phyloP scores from a whole-genome alignment of 2,329 filamentous ascomycete species.

The Ilyonectria destructans region DNA sequence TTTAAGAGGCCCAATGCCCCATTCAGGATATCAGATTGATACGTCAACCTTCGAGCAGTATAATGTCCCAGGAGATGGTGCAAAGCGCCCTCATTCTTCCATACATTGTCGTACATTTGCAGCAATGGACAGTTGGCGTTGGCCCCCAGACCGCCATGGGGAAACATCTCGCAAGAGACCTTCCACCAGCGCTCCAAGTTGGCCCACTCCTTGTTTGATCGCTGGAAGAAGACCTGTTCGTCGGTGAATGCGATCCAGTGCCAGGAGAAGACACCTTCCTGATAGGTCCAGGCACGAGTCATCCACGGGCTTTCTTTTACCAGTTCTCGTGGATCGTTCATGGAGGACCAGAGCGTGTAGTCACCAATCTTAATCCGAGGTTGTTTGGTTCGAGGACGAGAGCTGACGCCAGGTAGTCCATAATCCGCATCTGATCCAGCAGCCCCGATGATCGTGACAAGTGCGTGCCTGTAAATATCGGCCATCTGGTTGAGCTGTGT shows the following conservation, averaged over 20 bases:
- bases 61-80: conserved; percentile 18
- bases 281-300: conserved; percentile 32
- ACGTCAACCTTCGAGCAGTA: conserved; percentile 13
- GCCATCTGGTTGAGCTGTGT: conserved; percentile 31
- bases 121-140: conserved; percentile 16
- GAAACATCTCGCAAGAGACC: conserved; percentile 31
- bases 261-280: conserved; percentile 29
- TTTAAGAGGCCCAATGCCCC: conserved; percentile 28
- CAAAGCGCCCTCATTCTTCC: conserved; percentile 21
- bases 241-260: conserved; percentile 34
- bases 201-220: conserved; percentile 29
- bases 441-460: conserved; percentile 23
- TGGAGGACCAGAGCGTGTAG: conserved; percentile 32
- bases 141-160: conserved; percentile 20
- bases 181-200: conserved; percentile 30
- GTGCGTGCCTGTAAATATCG: conserved; percentile 32
- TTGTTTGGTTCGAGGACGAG: conserved; percentile 20
- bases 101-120: conserved; percentile 27
- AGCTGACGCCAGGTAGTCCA: conserved; percentile 28
- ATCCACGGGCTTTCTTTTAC: conserved; percentile 25
- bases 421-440: conserved; percentile 32
- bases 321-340: conserved; percentile 24
- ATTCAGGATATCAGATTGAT: conserved; percentile 28
- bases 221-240: conserved; percentile 33
- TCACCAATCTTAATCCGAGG: conserved; percentile 25